A percentile compares a stretch with the other conserved stretches of the same genome.
Evolutionary conservation across 352 stramenopile species (phyloP).

Genomic region (Elongisporangium anandrum): DNA sequence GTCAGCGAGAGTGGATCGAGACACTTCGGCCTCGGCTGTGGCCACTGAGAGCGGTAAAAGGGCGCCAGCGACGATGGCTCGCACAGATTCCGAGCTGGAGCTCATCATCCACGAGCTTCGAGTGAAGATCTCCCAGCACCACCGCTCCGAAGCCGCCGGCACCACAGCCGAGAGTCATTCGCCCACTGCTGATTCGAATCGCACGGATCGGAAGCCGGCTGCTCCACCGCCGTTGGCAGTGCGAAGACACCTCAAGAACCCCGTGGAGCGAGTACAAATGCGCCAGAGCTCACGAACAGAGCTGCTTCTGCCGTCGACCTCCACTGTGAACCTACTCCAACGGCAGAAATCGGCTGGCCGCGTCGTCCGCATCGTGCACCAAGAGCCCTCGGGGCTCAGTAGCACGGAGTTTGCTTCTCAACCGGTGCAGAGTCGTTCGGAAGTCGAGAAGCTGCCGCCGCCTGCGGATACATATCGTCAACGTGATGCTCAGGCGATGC

Average conservation of each 20-base stretch:
- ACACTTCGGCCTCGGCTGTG: background rate
- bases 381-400: background rate
- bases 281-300: conserved; percentile 15
- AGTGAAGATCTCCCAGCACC: conserved; percentile 45
- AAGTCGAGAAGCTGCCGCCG: background rate
- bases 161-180: background rate
- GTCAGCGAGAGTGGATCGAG: background rate
- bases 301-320: background rate
- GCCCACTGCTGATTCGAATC: background rate
- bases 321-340: conserved; percentile 2
- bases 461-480: background rate
- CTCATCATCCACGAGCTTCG: conserved; percentile 61
- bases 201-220: background rate
- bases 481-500: background rate
- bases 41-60: background rate
- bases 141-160: conserved; percentile 5
- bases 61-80: conserved; percentile 1
- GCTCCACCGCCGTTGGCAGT: background rate
- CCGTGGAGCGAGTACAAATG: conserved; percentile 26
- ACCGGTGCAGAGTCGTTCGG: background rate
- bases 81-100: conserved; percentile 59
- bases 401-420: background rate
- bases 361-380: background rate
- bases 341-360: conserved; percentile 3
- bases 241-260: conserved; percentile 59